A percentile compares a stretch with the other conserved stretches of the same genome.
Evolutionary conservation across 305 asterid species (phyloP).

Genomic region (Fraxinus nigra): DNA sequence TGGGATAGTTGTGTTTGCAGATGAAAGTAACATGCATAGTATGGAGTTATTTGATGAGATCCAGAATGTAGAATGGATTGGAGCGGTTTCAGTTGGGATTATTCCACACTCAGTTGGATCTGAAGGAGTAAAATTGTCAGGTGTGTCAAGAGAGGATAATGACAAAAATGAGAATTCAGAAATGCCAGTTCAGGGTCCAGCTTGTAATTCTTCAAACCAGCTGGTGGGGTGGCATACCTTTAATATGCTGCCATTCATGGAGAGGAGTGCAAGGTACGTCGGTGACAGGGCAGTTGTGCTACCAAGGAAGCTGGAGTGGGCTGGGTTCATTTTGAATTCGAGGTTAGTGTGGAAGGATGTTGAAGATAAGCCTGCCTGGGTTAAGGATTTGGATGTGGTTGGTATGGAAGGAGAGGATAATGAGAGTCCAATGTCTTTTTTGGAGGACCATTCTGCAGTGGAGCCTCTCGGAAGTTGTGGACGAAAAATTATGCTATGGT

Average conservation of each 20-base stretch:
- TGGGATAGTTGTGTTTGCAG: slow-evolving; percentile 87
- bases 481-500: slow-evolving; percentile 76
- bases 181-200: slow-evolving; percentile 84
- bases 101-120: slow-evolving; percentile 63
- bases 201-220: slow-evolving; percentile 73
- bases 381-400: slow-evolving; percentile 62
- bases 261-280: slow-evolving; percentile 65
- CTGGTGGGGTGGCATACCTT: slow-evolving; percentile 87
- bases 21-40: slow-evolving; percentile 92
- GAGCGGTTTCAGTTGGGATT: slow-evolving; percentile 80
- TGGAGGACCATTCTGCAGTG: slow-evolving; percentile 65
- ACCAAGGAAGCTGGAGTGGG: slow-evolving; percentile 92
- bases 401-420: slow-evolving; percentile 48
- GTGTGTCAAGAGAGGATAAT: slow-evolving; percentile 36
- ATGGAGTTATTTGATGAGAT: slow-evolving; percentile 91
- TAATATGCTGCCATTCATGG: slow-evolving; percentile 40
- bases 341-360: slow-evolving; percentile 74
- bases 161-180: slow-evolving; percentile 43
- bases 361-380: slow-evolving; percentile 68
- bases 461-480: slow-evolving; percentile 94
- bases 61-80: slow-evolving; percentile 84
- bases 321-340: slow-evolving; percentile 80
- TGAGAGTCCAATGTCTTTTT: slow-evolving; percentile 68
- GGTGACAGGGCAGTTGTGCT: slow-evolving; percentile 84
- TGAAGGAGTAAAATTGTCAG: slow-evolving; percentile 38